Percentiles rank a stretch among this genome's conserved stretches.
Conservation (phyloP, 352 stramenopile species). For the Phytophthora ramorum region DNA sequence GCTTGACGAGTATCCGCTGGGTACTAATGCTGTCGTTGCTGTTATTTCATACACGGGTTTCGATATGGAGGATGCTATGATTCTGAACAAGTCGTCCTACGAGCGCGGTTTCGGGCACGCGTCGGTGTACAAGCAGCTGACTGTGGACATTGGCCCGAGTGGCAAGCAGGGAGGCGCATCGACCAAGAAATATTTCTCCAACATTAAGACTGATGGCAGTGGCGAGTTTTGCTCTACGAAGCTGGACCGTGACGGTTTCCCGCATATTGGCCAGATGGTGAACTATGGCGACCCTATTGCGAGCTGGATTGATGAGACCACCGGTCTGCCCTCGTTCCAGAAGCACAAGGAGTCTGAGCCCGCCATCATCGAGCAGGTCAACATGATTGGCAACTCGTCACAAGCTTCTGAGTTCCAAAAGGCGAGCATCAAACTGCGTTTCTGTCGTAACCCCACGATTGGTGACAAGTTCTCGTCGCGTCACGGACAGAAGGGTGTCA, state of each 20-base stretch:
- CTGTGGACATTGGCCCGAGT: constrained; percentile 87
- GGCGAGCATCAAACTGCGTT: constrained; percentile 97
- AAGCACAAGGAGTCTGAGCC: constrained; percentile 99
- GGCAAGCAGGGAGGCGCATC: constrained; percentile 74
- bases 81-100: constrained; percentile 99
- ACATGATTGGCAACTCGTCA: constrained; percentile 78
- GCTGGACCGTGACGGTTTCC: constrained; percentile 97
- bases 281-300: constrained; percentile 96
- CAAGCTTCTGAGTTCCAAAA: constrained; percentile 86
- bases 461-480: constrained; percentile 99
- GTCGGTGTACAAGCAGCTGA: constrained; percentile 99
- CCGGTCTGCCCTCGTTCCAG: constrained; percentile 87
- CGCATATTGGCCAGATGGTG: constrained; percentile 95
- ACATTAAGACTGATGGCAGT: constrained; percentile 86
- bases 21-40: constrained; percentile 99
- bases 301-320: constrained; percentile 96
- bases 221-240: constrained; percentile 73
- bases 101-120: constrained; percentile 98
- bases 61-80: constrained; percentile 99
- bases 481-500: constrained; percentile 99
- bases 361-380: constrained; percentile 97
- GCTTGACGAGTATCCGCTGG: constrained; percentile 99
- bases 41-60: constrained; percentile 99
- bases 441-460: constrained; percentile 99
- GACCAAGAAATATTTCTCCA: constrained; percentile 92